These are phyloP conservation scores for Fusarium caatingaense DNA, from an alignment of 2,329 filamentous ascomycete species.

Conservation along the genomic window DNA sequence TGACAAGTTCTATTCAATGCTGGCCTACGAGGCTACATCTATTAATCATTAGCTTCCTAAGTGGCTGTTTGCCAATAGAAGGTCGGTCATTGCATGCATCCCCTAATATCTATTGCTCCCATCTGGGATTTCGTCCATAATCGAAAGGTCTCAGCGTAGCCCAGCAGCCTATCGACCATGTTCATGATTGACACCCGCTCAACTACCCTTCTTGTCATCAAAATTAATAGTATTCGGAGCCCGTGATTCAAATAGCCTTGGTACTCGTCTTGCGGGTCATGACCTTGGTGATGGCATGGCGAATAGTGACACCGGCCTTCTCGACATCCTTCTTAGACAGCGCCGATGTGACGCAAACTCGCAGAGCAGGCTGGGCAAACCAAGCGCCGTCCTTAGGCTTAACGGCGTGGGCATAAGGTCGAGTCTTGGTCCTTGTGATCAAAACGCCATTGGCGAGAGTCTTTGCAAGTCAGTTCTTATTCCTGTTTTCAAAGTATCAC, in stretches of 20 bases:
- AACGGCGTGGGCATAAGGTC: slow-evolving; percentile 72
- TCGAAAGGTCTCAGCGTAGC: slow-evolving; percentile 14
- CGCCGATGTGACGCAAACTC: slow-evolving; percentile 89
- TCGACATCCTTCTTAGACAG: slow-evolving; percentile 95
- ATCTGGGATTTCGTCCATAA: slow-evolving; percentile 1
- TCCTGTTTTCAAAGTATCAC: background rate
- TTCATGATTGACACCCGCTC: background rate
- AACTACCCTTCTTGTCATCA: background rate
- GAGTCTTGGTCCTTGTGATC: slow-evolving; percentile 85
- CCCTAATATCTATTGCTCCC: slow-evolving; percentile 13
- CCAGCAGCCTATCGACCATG: background rate
- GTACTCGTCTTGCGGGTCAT: slow-evolving; percentile 72
- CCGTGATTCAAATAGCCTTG: slow-evolving; percentile 42
- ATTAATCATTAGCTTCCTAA: slow-evolving; percentile 45
- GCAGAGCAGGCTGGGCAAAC: slow-evolving; percentile 82
- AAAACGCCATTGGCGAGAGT: slow-evolving; percentile 87
- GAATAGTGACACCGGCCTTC: slow-evolving; percentile 87
- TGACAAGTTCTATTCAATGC: slow-evolving; percentile 23
- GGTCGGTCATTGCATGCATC: slow-evolving; percentile 24
- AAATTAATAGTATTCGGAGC: background rate
- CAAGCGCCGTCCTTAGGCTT: slow-evolving; percentile 76
- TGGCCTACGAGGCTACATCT: slow-evolving; percentile 30
- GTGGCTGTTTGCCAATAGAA: slow-evolving; percentile 17
- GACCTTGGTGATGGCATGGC: slow-evolving; percentile 94
- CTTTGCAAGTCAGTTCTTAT: slow-evolving; percentile 59